These are phyloP conservation scores for Starmerella vitae DNA, from an alignment of 805 yeast genomes.

Conservation along the genomic window DNA sequence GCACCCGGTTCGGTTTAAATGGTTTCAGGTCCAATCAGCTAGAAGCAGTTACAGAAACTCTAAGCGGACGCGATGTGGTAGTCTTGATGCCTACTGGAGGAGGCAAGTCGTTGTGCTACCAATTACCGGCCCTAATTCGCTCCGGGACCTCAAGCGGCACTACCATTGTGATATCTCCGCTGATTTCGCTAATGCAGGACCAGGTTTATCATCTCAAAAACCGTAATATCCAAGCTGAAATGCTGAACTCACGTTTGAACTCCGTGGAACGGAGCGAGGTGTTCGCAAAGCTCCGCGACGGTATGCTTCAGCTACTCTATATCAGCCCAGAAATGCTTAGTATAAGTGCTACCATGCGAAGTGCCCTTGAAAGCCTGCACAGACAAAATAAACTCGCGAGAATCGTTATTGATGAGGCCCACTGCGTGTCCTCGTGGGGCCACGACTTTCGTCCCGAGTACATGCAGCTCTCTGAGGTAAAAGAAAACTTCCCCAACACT, in stretches of 20 bases:
- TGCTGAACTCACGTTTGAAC: constrained; percentile 69
- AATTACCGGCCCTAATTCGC: constrained; percentile 74
- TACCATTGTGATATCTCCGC: constrained; percentile 84
- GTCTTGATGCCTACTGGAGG: constrained; percentile 99
- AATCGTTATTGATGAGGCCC: constrained; percentile 92
- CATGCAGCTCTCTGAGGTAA: constrained; percentile 62
- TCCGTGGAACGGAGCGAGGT: constrained; percentile 50
- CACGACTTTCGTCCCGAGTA: constrained; percentile 97
- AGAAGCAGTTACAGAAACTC: constrained; percentile 71
- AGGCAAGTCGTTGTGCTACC: constrained; percentile 92
- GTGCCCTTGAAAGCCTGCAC: constrained; percentile 46
- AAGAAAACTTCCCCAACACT: constrained; percentile 55
- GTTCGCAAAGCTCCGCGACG: constrained; percentile 48
- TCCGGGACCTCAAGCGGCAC: constrained; percentile 69
- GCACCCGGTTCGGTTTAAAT: constrained; percentile 45
- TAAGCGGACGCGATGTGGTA: constrained; percentile 70
- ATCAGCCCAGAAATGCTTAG: constrained; percentile 91
- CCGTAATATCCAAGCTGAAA: constrained; percentile 64
- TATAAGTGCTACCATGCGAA: constrained; percentile 54
- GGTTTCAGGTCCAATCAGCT: constrained; percentile 71
- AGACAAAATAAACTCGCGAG: constrained; percentile 52
- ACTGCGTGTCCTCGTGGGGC: constrained; percentile 97
- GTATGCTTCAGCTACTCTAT: constrained; percentile 62
- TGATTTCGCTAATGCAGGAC: constrained; percentile 94
- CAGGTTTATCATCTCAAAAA: constrained; percentile 71